Evolutionary conservation across 2,329 filamentous ascomycete species (phyloP), one percentile per base, ranked within the genome.

Genomic region (Talaromyces islandicus): DNA sequence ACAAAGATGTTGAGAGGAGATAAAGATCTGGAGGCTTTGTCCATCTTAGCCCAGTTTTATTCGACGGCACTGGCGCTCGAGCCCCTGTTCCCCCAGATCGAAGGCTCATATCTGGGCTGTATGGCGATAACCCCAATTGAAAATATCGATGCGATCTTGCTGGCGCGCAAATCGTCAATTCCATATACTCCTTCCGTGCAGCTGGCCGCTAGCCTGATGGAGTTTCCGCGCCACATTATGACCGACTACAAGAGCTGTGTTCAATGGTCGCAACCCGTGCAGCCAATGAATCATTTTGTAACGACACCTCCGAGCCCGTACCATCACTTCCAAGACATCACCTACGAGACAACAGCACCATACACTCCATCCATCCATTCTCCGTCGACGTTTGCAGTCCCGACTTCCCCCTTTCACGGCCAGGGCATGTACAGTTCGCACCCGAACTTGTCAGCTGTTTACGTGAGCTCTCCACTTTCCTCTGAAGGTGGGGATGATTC

Each of bases 21-120:
- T 56, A 85, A 85, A 38, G 91, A 93, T 65, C 84, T 90, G 25
- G 90, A 85, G 62, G 88, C 91, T 1, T 81, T 97, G 65, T 82
- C 96, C 57, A 87, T 95, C 63, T 87, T 97, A 58, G 90, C 92
- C 11, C 90, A 97, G 71, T 91, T 96, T 73, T 97, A 96, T 77
- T 92, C 91, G 0, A 86, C 92, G 19, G 92, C 91, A 3, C 81
- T 97, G 62, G 85, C 91, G 43, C 85, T 97, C 76, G 92, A 97
- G 76, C 90, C 91, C 17, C 83, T 97, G 63, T 97, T 96, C 73
- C 92, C 92, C 2, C 91, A 95, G 72, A 88, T 97, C 66, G 92
- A 92, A 53, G 88, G 91, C 21, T 88, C 91, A 54, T 96, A 97
- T 74, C 92, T 93, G 67, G 90, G 89, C 54, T 89, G 87, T 66